Conservation (phyloP, 2,329 filamentous ascomycete species). For the Sarocladium brachiariae region DNA sequence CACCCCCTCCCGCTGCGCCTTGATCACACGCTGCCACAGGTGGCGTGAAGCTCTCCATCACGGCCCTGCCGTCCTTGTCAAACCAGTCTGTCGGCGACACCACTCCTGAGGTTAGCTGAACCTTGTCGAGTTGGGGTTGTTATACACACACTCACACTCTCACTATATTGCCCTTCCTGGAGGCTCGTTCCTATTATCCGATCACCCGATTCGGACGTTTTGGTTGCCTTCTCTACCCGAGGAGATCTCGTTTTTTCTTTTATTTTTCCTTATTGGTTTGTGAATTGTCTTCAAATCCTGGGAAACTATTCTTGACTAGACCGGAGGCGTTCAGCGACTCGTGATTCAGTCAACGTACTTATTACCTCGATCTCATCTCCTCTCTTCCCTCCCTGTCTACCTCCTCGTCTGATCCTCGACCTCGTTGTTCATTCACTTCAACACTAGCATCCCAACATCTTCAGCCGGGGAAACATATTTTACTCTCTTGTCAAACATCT, state of each 20-base stretch:
- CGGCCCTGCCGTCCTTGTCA: background rate
- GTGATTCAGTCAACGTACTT: too few relatives aligned
- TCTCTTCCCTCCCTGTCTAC: too few relatives aligned
- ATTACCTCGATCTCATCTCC: too few relatives aligned
- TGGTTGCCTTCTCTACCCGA: background rate
- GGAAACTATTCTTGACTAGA: background rate
- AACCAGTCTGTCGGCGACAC: constrained; percentile 9
- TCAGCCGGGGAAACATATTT: too few relatives aligned
- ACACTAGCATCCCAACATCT: too few relatives aligned
- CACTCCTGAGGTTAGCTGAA: too few relatives aligned
- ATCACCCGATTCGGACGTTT: background rate
- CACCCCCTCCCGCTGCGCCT: too few relatives aligned
- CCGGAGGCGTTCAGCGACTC: background rate
- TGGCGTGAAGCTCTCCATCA: background rate
- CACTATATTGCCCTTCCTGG: background rate
- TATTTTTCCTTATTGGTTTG: background rate
- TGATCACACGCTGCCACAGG: too few relatives aligned
- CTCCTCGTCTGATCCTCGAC: too few relatives aligned
- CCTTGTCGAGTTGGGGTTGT: too few relatives aligned
- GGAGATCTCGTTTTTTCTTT: too few relatives aligned
- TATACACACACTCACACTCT: too few relatives aligned
- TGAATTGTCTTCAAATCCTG: background rate
- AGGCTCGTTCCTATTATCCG: background rate
- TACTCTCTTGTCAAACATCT: background rate
- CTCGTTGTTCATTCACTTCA: background rate